Evolutionary conservation across 495 filamentous ascomycete species (phyloP).

Genomic region (Penicillium mononematosum): DNA sequence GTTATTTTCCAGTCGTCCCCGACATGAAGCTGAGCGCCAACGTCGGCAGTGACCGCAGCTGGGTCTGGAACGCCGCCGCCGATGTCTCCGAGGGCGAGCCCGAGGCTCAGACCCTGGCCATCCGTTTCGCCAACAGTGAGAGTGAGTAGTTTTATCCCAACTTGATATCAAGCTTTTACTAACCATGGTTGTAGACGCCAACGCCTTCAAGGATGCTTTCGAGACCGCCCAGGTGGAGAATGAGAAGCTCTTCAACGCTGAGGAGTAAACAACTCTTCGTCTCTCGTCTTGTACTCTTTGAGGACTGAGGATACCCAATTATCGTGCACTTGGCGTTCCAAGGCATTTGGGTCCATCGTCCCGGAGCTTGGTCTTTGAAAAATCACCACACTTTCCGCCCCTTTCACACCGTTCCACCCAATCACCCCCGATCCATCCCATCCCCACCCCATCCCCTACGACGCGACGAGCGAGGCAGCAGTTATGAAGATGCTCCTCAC

Average conservation of each 20-base stretch:
- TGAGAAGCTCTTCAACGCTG: constrained; percentile 68
- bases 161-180: constrained; percentile 1
- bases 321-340: constrained; percentile 13
- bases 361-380: constrained; percentile 23
- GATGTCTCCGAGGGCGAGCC: constrained; percentile 98
- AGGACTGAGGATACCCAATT: constrained; percentile 7
- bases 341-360: constrained; percentile 15
- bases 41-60: constrained; percentile 95
- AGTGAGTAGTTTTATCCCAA: constrained; percentile 59
- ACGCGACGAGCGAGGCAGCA: constrained; percentile 30
- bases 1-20: constrained; percentile 71
- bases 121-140: constrained; percentile 96
- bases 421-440: constrained; percentile 15
- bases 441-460: constrained; percentile 20
- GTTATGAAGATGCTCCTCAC: constrained; percentile 35
- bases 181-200: constrained; percentile 67
- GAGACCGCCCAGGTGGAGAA: constrained; percentile 98
- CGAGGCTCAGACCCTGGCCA: constrained; percentile 92
- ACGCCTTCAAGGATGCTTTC: constrained; percentile 96
- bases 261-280: constrained; percentile 36
- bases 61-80: constrained; percentile 98
- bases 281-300: constrained; percentile 1
- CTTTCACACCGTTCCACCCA: constrained; percentile 16
- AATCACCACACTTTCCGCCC: constrained; percentile 17
- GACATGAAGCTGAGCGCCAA: constrained; percentile 99